phyloP scores from a whole-genome alignment of 305 asterid genomes.

The Fraxinus latifolia region DNA sequence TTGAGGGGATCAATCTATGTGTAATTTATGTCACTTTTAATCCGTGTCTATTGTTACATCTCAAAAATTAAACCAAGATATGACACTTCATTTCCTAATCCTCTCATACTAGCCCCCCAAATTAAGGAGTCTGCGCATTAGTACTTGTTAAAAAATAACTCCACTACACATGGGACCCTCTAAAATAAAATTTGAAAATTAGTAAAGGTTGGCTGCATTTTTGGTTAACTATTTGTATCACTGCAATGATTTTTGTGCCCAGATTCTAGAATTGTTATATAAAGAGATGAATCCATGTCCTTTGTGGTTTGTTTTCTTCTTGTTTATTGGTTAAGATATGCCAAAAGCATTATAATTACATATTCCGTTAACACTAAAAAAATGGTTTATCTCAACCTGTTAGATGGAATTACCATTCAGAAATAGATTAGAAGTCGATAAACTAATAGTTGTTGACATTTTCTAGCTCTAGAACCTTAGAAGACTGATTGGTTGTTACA shows the following conservation, averaged over 20 bases:
- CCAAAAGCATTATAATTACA: not conserved
- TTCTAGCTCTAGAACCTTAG: not conserved
- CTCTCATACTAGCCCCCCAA: not conserved
- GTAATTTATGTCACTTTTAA: not conserved
- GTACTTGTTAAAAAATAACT: not conserved
- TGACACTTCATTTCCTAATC: not conserved
- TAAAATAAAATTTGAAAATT: not conserved
- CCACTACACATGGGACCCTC: not conserved
- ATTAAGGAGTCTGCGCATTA: not conserved
- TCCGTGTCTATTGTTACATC: not conserved
- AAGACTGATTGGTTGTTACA: not conserved
- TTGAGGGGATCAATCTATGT: not conserved
- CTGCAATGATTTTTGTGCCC: constrained; percentile 4
- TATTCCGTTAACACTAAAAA: not conserved
- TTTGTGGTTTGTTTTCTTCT: not conserved
- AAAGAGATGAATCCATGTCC: not conserved
- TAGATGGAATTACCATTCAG: not conserved
- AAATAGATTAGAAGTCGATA: constrained; percentile 18
- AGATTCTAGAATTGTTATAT: not conserved
- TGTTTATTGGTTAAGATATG: not conserved
- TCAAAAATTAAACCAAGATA: not conserved
- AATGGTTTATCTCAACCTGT: not conserved
- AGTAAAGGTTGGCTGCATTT: not conserved
- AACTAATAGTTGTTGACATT: constrained; percentile 3
- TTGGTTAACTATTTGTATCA: constrained; percentile 2